Percentiles rank a stretch among this genome's conserved stretches.
Conservation (phyloP, 441 rosid species). For the Hura crepitans region DNA sequence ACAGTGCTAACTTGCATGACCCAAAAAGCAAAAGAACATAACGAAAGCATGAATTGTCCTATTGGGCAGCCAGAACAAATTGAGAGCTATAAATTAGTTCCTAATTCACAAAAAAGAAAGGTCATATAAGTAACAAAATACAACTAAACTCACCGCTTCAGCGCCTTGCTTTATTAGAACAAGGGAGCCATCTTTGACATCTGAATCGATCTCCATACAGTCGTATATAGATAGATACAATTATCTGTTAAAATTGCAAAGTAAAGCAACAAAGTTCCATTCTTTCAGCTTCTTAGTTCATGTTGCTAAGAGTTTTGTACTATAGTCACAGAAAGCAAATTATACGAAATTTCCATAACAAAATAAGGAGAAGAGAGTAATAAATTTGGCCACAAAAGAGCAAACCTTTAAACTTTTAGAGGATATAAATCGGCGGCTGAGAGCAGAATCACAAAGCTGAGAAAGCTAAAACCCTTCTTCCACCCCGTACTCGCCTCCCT, state of each 20-base stretch:
- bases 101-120: neutral
- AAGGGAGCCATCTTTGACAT: conserved; percentile 39
- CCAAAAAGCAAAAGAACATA: neutral
- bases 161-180: conserved; percentile 88
- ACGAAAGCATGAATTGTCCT: neutral
- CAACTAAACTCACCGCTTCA: conserved; percentile 66
- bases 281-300: neutral
- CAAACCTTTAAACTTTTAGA: neutral
- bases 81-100: neutral
- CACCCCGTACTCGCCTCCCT: too few species aligned
- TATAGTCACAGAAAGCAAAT: too few species aligned
- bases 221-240: neutral
- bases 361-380: neutral
- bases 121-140: neutral
- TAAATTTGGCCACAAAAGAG: neutral
- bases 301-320: neutral
- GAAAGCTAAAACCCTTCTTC: too few species aligned
- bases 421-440: neutral
- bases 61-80: neutral
- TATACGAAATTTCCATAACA: neutral
- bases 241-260: neutral
- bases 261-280: neutral
- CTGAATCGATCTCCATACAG: conserved; percentile 43
- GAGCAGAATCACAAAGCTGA: neutral
- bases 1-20: neutral